Percentiles rank a stretch among this genome's conserved stretches.
These are phyloP conservation scores for Spencermartinsiella europaea DNA, from an alignment of 805 yeast genomes.

Conservation along the genomic window DNA sequence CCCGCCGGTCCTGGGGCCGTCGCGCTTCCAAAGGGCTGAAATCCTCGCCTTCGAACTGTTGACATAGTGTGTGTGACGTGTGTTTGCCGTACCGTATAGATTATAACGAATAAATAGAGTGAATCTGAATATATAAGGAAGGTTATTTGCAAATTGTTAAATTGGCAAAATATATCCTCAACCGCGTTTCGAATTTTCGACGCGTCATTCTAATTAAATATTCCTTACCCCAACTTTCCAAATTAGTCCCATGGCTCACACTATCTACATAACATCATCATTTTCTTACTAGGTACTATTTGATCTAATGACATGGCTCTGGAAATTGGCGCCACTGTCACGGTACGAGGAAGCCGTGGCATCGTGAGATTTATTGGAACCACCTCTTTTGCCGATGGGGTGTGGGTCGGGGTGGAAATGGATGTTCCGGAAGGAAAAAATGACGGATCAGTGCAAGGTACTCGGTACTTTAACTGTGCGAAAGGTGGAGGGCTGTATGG, in stretches of 20 bases:
- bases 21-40: neutral
- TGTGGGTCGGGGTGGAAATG: conserved; percentile 82
- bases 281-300: too few species aligned
- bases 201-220: too few species aligned
- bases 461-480: conserved; percentile 50
- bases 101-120: too few species aligned
- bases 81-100: neutral
- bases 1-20: neutral
- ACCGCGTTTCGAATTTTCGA: too few species aligned
- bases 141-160: too few species aligned
- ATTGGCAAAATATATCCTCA: too few species aligned
- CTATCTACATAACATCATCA: too few species aligned
- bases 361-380: conserved; percentile 61
- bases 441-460: conserved; percentile 67
- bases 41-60: neutral
- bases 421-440: conserved; percentile 84
- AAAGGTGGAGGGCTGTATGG: conserved; percentile 48
- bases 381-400: conserved; percentile 40
- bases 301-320: conserved; percentile 7
- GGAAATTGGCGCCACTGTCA: conserved; percentile 17
- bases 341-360: conserved; percentile 29
- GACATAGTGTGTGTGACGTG: neutral
- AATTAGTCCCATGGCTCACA: too few species aligned
- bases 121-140: too few species aligned
- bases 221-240: too few species aligned